phyloP scores from a whole-genome alignment of 2,329 filamentous ascomycete genomes.

The Diaporthe citrichinensis region DNA sequence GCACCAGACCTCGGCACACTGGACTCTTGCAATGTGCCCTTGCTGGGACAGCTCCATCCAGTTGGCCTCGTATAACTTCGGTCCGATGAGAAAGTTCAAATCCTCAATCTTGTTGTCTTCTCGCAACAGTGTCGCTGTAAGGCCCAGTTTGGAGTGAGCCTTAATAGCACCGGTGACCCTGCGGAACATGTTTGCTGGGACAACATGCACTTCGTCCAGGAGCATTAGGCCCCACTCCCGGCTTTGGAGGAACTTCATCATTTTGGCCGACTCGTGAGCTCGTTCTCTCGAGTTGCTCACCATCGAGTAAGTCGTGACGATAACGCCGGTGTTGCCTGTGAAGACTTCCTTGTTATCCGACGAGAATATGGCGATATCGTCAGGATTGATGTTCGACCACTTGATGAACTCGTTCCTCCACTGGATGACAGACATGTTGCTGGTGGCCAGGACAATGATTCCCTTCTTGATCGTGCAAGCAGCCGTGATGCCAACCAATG shows the following conservation, averaged over 20 bases:
- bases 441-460: constrained; percentile 94
- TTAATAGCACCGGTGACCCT: constrained; percentile 94
- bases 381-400: constrained; percentile 95
- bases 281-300: constrained; percentile 91
- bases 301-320: constrained; percentile 99
- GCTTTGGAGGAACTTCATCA: constrained; percentile 93
- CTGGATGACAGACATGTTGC: constrained; percentile 97
- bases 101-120: constrained; percentile 99
- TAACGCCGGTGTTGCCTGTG: constrained; percentile 90
- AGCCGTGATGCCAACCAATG: constrained; percentile 96
- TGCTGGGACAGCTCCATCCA: constrained; percentile 99
- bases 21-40: constrained; percentile 95
- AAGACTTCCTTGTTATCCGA: constrained; percentile 91
- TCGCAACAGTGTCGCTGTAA: constrained; percentile 93
- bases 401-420: constrained; percentile 98
- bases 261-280: constrained; percentile 93
- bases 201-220: constrained; percentile 97
- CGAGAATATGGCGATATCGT: constrained; percentile 95
- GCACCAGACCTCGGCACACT: constrained; percentile 99
- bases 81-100: constrained; percentile 96
- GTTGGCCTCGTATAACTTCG: constrained; percentile 97
- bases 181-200: constrained; percentile 95
- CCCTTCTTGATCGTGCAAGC: constrained; percentile 99
- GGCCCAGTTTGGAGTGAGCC: constrained; percentile 92
- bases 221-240: constrained; percentile 99